These are phyloP conservation scores for Ceratobasidium sp. DNA, from an alignment of 1,284 basidiomycete genomes.

Conservation along the genomic window DNA sequence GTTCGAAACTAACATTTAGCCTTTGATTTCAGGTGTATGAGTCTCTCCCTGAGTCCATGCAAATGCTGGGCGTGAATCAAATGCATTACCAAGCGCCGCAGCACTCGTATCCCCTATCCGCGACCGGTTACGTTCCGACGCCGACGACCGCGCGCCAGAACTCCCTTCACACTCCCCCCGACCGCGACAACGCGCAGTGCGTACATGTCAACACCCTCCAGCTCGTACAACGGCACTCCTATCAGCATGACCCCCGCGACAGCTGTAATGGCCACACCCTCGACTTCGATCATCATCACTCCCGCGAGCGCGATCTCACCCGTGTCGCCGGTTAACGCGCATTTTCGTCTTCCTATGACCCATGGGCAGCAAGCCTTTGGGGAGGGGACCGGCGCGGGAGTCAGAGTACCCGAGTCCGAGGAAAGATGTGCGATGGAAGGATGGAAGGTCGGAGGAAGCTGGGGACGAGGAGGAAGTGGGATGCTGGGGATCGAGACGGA, in stretches of 20 bases:
- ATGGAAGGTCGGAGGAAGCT: no score
- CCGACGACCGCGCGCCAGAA: not conserved
- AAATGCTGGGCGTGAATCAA: constrained; percentile 2
- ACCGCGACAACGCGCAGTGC: constrained; percentile 3
- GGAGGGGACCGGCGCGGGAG: constrained; percentile 1
- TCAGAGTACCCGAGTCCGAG: no score
- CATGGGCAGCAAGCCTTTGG: not conserved
- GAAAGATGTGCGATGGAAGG: no score
- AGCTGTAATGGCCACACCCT: no score
- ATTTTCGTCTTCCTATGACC: constrained; percentile 35
- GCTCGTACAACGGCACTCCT: no score
- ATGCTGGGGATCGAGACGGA: not conserved
- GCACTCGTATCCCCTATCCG: no score
- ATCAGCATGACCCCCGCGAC: not conserved
- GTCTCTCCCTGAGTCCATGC: constrained; percentile 6
- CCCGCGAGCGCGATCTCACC: constrained; percentile 32
- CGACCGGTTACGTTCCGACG: no score
- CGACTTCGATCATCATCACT: constrained; percentile 11
- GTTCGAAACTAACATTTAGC: no score
- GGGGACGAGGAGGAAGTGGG: no score
- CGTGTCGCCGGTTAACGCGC: constrained; percentile 10
- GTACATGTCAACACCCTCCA: constrained; percentile 10
- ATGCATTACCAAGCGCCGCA: not conserved
- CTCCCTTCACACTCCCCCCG: not conserved
- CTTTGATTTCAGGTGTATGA: constrained; percentile 16